Base-by-base conservation (phyloP, 164 flowering plant species). In the Magnolia officinalis region DNA sequence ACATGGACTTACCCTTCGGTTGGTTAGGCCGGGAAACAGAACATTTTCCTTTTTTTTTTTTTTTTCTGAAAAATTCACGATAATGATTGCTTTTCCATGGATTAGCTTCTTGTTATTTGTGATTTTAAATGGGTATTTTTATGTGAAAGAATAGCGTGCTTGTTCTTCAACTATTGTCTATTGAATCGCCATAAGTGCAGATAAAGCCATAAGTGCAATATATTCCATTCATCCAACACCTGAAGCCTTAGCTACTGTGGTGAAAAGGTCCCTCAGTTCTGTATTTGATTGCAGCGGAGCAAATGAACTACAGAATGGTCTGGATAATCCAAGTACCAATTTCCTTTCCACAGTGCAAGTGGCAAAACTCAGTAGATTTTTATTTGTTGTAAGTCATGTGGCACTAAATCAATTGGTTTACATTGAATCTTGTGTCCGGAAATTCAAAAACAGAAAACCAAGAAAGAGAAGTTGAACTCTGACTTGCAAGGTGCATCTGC, bases 321-420 rank as follows among this genome's bases (percentile, higher is more conserved):
- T 74, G 18, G 84, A 81, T 7, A 75, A 21, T 82, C 81, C 75
- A 51, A 78, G 55, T 76, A 45, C 72, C 8, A 73, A 50, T 71
- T 67, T 65, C 64, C 78, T 80, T 73, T 83, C 90, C 73, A 75
- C 89, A 50, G 89, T 92, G 79, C 88, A 90, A 80, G 93, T 86
- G 7, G 69, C 86, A 58, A 94, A 89, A 76, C 92, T 96, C 13
- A 86, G 97, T 78, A 90, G 94, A 87, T 94, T 68, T 78, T 78
- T 96, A 63, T 96, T 90, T 83, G 85, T 92, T 29, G 80, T 84
- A 18, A 90, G 99, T 86, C 97, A 91, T 78, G 86, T 92, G 59
- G 97, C 97, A 80, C 86, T 92, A 88, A 89, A 89, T 81, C 99
- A 96, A 51, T 81, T 96, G 81, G 88, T 92, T 21, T 96, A 96